Evolutionary conservation across 805 yeast species (phyloP).

Genomic region (Candida lessepsii): DNA sequence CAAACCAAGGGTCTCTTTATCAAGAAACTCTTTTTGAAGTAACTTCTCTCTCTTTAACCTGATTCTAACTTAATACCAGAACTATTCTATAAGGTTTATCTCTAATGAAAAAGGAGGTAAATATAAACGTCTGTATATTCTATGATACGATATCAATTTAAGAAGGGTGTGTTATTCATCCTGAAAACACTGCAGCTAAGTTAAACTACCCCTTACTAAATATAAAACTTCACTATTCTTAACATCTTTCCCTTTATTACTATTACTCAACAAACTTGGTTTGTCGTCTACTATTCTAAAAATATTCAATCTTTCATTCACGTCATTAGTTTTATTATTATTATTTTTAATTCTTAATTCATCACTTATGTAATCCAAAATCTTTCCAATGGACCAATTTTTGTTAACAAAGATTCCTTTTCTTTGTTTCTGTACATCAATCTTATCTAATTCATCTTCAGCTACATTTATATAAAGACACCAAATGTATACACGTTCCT

Average conservation of each 20-base stretch:
- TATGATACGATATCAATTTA: too few relatives aligned
- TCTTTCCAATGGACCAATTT: slow-evolving; percentile 60
- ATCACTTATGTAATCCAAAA: slow-evolving; percentile 53
- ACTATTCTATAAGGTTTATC: too few relatives aligned
- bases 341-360: slow-evolving; percentile 46
- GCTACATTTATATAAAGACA: slow-evolving; percentile 34
- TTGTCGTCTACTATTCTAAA: slow-evolving; percentile 36
- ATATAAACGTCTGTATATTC: too few relatives aligned
- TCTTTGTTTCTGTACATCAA: slow-evolving; percentile 26
- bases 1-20: too few relatives aligned
- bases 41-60: too few relatives aligned
- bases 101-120: too few relatives aligned
- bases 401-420: slow-evolving; percentile 48
- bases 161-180: too few relatives aligned
- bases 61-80: too few relatives aligned
- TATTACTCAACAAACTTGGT: slow-evolving; percentile 28
- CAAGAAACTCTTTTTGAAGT: too few relatives aligned
- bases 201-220: slow-evolving; percentile 49
- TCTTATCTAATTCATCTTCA: slow-evolving; percentile 25
- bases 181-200: too few relatives aligned
- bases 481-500: slow-evolving; percentile 52
- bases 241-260: slow-evolving; percentile 38
- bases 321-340: slow-evolving; percentile 46
- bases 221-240: slow-evolving; percentile 51
- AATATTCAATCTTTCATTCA: slow-evolving; percentile 45